Evolutionary conservation across 2,329 filamentous ascomycete genomes (phyloP).

Genomic region (Rutstroemia sp.): DNA sequence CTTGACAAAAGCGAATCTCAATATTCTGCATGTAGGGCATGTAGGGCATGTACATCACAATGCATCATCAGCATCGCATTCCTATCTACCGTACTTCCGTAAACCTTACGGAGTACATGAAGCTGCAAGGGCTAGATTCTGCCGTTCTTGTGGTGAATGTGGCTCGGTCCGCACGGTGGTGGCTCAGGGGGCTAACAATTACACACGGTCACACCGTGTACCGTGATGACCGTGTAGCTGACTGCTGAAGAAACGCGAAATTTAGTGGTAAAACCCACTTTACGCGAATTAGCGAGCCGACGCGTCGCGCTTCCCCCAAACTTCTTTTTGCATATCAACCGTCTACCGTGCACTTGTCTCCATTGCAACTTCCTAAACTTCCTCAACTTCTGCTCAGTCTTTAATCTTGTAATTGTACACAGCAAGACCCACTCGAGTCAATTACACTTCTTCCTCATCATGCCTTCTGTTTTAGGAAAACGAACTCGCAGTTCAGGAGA

Average conservation of each 20-base stretch:
- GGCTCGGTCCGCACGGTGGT: background rate
- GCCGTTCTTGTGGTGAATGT: background rate
- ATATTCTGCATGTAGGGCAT: background rate
- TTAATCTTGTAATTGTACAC: background rate
- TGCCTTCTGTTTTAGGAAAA: slow-evolving; percentile 39
- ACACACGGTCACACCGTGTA: too few species aligned
- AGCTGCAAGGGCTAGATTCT: background rate
- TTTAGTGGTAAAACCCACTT: background rate
- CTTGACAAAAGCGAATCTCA: background rate
- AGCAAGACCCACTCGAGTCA: slow-evolving; percentile 13
- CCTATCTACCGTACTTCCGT: too few species aligned
- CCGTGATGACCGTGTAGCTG: too few species aligned
- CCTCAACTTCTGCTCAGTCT: background rate
- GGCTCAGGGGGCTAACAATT: background rate
- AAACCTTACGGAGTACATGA: background rate
- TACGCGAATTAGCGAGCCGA: background rate
- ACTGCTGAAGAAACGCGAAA: background rate
- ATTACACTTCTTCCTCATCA: slow-evolving; percentile 18
- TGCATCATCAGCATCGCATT: background rate
- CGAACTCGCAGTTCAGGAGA: slow-evolving; percentile 34
- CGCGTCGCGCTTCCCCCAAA: background rate
- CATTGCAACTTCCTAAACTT: slow-evolving; percentile 3
- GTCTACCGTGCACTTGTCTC: background rate
- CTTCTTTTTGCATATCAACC: background rate
- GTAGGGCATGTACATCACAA: background rate